These are phyloP conservation scores for Artemisia annua DNA, from an alignment of 129 eudicot genomes.

Conservation along the genomic window DNA sequence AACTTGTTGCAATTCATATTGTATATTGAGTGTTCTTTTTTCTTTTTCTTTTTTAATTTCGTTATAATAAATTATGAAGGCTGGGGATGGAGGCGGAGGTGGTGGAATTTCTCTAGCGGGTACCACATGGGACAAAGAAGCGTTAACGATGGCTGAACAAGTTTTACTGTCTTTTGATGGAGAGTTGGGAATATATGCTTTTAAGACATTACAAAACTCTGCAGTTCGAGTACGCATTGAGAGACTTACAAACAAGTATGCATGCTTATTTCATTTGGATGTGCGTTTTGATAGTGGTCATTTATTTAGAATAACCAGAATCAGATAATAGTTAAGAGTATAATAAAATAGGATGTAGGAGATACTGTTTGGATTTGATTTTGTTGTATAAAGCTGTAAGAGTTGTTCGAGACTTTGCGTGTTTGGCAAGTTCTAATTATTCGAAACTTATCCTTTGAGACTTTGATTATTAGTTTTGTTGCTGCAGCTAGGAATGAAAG, in stretches of 20 bases:
- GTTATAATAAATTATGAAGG: too few relatives aligned
- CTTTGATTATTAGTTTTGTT: constrained; percentile 1
- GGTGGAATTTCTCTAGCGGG: constrained; percentile 90
- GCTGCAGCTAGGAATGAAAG: neutral
- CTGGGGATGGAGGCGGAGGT: constrained; percentile 86
- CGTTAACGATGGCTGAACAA: constrained; percentile 65
- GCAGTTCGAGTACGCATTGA: constrained; percentile 82
- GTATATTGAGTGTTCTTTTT: neutral
- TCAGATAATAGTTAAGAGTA: too few relatives aligned
- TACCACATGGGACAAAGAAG: constrained; percentile 84
- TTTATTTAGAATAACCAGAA: neutral
- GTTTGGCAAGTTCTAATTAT: too few relatives aligned
- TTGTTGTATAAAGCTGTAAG: too few relatives aligned
- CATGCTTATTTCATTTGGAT: neutral
- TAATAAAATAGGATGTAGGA: too few relatives aligned
- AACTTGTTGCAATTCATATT: neutral
- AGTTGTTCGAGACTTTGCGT: too few relatives aligned
- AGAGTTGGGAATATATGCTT: constrained; percentile 82
- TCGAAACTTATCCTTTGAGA: too few relatives aligned
- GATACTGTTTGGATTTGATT: too few relatives aligned
- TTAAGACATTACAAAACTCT: constrained; percentile 65
- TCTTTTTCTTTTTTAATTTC: too few relatives aligned
- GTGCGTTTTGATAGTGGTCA: constrained; percentile 7
- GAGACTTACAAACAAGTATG: constrained; percentile 86
- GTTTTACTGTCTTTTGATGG: constrained; percentile 64